Evolutionary conservation across 202 grass and related monocot genomes (phyloP).

Genomic region (Alloteropsis angusta): DNA sequence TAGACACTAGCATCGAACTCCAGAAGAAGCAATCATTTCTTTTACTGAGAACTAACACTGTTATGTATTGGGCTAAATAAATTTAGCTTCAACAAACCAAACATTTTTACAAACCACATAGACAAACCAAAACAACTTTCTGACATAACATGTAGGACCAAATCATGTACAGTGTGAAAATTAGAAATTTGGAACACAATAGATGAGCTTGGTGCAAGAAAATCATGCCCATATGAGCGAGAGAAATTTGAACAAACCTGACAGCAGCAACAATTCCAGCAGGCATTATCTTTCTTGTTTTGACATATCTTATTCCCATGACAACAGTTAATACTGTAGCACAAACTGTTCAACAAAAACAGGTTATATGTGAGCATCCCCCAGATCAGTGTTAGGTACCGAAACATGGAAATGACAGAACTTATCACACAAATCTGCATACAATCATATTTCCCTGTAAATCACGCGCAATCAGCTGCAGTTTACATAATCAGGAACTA

Average conservation of each 20-base stretch:
- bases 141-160: not conserved
- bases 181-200: not conserved
- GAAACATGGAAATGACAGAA: not conserved
- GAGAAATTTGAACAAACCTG: slow-evolving; percentile 37
- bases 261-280: slow-evolving; percentile 72
- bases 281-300: slow-evolving; percentile 84
- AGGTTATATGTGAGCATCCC: not conserved
- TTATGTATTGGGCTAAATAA: not conserved
- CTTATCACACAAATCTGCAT: too few relatives aligned
- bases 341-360: slow-evolving; percentile 47
- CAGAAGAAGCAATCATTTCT: not conserved
- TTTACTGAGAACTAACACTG: not conserved
- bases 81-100: not conserved
- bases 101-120: not conserved
- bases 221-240: not conserved
- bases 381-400: not conserved
- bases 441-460: not conserved
- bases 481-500: not conserved
- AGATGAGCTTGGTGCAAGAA: not conserved
- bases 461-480: not conserved
- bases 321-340: slow-evolving; percentile 42
- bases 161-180: not conserved
- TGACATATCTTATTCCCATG: slow-evolving; percentile 71
- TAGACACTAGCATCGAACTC: not conserved
- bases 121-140: not conserved